A percentile compares a stretch with the other conserved stretches of the same genome.
Conservation (phyloP, 163 green algal species). For the Scenedesmus sp. region DNA sequence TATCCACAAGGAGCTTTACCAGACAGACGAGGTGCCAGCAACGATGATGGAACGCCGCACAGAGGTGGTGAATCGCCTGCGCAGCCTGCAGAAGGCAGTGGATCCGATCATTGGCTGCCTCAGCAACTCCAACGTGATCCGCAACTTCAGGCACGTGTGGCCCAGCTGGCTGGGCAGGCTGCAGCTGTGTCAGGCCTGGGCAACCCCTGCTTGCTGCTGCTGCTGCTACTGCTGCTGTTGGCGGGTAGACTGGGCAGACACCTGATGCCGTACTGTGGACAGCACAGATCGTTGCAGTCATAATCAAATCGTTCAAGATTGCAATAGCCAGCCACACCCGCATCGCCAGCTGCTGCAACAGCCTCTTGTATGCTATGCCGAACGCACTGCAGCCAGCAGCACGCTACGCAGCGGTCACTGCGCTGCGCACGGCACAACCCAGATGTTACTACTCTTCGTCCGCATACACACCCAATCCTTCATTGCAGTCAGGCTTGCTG, state of each 20-base stretch:
- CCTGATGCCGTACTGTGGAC: background rate
- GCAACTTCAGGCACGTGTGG: constrained; percentile 82
- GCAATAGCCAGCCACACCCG: background rate
- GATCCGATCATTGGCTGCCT: constrained; percentile 95
- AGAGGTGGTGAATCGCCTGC: constrained; percentile 81
- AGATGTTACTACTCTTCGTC: background rate
- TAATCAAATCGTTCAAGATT: background rate
- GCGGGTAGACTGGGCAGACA: background rate
- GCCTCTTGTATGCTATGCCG: background rate
- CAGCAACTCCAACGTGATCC: constrained; percentile 87
- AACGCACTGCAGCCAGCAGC: background rate
- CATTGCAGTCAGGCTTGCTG: background rate
- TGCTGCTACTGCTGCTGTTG: background rate
- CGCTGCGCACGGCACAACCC: background rate
- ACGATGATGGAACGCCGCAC: constrained; percentile 76
- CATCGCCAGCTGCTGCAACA: background rate
- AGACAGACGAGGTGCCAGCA: constrained; percentile 88
- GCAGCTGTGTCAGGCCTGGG: background rate
- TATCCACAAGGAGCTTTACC: constrained; percentile 95
- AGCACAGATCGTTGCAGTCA: background rate
- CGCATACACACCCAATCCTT: too few relatives aligned
- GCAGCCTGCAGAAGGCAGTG: constrained; percentile 85
- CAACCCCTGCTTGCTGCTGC: too few relatives aligned
- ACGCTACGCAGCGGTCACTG: background rate
- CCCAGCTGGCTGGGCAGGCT: background rate